Evolutionary conservation across 2,329 filamentous ascomycete species (phyloP).

Genomic region (Aspergillus felis): DNA sequence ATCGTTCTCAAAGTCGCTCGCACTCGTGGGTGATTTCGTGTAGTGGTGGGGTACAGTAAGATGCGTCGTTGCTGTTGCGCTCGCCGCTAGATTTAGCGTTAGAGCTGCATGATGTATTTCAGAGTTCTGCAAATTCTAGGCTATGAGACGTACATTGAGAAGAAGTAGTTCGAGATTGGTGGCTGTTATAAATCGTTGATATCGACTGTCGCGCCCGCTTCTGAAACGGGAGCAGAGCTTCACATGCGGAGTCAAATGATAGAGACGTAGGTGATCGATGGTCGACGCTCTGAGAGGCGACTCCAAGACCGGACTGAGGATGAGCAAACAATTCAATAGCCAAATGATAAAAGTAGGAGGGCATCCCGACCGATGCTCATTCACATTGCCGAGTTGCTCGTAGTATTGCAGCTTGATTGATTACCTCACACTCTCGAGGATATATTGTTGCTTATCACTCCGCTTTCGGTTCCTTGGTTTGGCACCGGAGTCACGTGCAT

Average conservation of each 20-base stretch:
- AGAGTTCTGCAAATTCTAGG: neutral
- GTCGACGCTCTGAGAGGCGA: conserved; percentile 3
- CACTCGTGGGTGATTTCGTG: conserved; percentile 14
- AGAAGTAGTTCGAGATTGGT: conserved; percentile 8
- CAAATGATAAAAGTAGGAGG: conserved; percentile 62
- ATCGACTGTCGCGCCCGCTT: conserved; percentile 18
- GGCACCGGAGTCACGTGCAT: conserved; percentile 5
- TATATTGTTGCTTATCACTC: conserved; percentile 1
- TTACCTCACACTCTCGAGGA: neutral
- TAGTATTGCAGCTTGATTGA: conserved; percentile 2
- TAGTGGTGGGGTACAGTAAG: conserved; percentile 14
- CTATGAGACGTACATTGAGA: conserved; percentile 4
- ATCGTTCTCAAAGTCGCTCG: conserved; percentile 47
- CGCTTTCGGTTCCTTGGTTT: neutral
- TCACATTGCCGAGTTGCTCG: conserved; percentile 21
- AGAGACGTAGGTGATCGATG: conserved; percentile 19
- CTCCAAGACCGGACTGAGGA: conserved; percentile 15
- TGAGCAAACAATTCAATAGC: conserved; percentile 55
- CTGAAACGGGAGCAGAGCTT: conserved; percentile 37
- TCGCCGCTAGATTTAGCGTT: neutral
- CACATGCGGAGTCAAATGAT: conserved; percentile 32
- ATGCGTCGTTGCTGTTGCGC: neutral
- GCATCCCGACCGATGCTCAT: conserved; percentile 46
- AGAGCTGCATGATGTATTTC: conserved; percentile 7
- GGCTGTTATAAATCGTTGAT: conserved; percentile 10